Evolutionary conservation across 805 yeast genomes (phyloP), one percentile per base, ranked within the genome.

Genomic region (Candida sithepensis): DNA sequence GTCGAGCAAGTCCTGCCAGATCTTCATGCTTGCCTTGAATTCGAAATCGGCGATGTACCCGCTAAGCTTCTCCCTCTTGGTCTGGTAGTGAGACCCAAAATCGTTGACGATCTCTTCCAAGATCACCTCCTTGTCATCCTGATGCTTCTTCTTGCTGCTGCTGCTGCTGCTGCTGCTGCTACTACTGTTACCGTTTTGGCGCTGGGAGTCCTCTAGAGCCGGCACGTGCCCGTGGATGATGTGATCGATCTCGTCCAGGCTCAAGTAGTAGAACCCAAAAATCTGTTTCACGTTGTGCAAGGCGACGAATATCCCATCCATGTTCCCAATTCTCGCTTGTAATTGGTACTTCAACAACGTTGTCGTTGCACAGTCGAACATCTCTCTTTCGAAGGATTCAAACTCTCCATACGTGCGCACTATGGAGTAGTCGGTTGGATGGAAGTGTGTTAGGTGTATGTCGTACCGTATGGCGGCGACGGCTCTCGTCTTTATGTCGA

Each of bases 281-380:
- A 91, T 78, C 42, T 81, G 71, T 26, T 79, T 73, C 44, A 89
- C 77, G 63, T 91, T 92, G 65, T 92, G 99, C 64, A 84, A 92
- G 0, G 97, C 97, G 14, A 92, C 74, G 56, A 88, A 89, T 2
- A 94, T 88, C 5, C 99, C 99, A 66, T 91, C 97, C 98, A 94
- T 92, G 57, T 86, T 82, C 2, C 98, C 99, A 38, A 92, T 86
- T 52, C 97, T 74, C 0, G 97, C 98, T 65, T 94, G 98, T 54
- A 92, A 72, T 2, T 87, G 78, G 61, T 92, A 92, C 67, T 92
- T 92, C 56, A 92, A 70, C 67, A 92, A 67, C 0, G 94, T 84
- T 2, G 92, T 78, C 48, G 87, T 70, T 16, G 84, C 78, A 57
- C 92, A 74, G 59, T 92, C 98, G 51, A 70, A 74, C 62, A 77